Conservation (phyloP, 148 eudicot species). For the Cornus controversa region DNA sequence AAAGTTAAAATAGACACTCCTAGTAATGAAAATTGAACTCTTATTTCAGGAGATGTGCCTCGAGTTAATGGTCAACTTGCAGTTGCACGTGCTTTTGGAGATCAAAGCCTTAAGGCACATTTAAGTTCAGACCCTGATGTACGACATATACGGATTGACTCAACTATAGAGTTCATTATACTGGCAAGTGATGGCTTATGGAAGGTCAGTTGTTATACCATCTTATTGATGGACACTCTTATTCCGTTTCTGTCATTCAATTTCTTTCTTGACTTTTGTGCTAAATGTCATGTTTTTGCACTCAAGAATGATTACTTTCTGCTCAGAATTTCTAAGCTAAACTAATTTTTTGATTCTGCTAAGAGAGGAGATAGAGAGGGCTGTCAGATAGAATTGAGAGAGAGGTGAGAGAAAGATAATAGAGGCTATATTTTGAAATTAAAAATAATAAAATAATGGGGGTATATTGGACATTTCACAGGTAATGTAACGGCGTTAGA, state of each 20-base stretch:
- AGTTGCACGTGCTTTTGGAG: conserved; percentile 51
- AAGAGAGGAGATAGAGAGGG: too few relatives aligned
- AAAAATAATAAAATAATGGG: too few relatives aligned
- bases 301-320: too few relatives aligned
- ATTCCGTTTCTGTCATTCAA: neutral
- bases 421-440: too few relatives aligned
- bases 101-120: conserved; percentile 45
- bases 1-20: neutral
- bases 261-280: neutral
- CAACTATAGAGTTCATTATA: conserved; percentile 30
- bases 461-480: too few relatives aligned
- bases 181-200: conserved; percentile 50
- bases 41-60: conserved; percentile 39
- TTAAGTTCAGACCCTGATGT: conserved; percentile 46
- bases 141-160: conserved; percentile 33
- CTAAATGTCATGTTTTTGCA: too few relatives aligned
- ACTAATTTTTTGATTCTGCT: too few relatives aligned
- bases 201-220: conserved; percentile 30
- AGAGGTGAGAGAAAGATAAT: too few relatives aligned
- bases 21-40: neutral
- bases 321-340: too few relatives aligned
- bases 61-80: conserved; percentile 49
- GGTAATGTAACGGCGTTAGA: too few relatives aligned
- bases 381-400: too few relatives aligned
- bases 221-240: neutral